Percentiles rank a stretch among this genome's conserved stretches.
Evolutionary conservation across 805 yeast genomes (phyloP).

Genomic region (Wickerhamomyces tratensis): DNA sequence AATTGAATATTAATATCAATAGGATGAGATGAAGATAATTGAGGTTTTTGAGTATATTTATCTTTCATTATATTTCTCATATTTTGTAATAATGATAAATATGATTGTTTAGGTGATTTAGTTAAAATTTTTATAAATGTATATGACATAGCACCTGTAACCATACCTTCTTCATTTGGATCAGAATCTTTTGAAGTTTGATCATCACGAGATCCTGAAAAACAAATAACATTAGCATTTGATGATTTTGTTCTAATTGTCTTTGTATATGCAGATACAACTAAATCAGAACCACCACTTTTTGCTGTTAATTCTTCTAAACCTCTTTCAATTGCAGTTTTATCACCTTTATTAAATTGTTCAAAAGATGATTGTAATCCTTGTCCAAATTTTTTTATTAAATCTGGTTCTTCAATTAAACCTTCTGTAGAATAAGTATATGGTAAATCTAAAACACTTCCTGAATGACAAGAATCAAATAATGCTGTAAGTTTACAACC

Average conservation of each 20-base stretch:
- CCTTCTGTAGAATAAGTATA: conserved; percentile 78
- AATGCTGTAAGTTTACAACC: conserved; percentile 75
- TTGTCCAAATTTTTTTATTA: conserved; percentile 65
- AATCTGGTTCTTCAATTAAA: conserved; percentile 68
- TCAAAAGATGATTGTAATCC: conserved; percentile 51
- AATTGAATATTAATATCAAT: conserved; percentile 51
- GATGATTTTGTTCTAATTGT: conserved; percentile 51
- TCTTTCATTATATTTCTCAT: conserved; percentile 53
- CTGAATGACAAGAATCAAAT: conserved; percentile 83
- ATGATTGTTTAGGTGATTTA: conserved; percentile 56
- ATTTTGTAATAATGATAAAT: conserved; percentile 57
- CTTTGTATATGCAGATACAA: conserved; percentile 27
- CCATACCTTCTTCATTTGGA: conserved; percentile 57
- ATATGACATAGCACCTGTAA: conserved; percentile 82
- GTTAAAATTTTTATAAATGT: conserved; percentile 60
- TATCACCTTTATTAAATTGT: conserved; percentile 54
- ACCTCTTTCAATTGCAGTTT: conserved; percentile 28
- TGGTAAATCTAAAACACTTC: conserved; percentile 74
- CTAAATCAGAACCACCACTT: conserved; percentile 27
- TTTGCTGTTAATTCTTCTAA: conserved; percentile 33
- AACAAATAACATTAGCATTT: conserved; percentile 66
- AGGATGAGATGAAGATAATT: conserved; percentile 74
- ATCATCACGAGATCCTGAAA: conserved; percentile 77
- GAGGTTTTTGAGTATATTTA: conserved; percentile 77
- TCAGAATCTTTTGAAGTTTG: conserved; percentile 67